Evolutionary conservation across 495 filamentous ascomycete species (phyloP), one percentile per base, ranked within the genome.

Genomic region (Tetracladium marchalianum): DNA sequence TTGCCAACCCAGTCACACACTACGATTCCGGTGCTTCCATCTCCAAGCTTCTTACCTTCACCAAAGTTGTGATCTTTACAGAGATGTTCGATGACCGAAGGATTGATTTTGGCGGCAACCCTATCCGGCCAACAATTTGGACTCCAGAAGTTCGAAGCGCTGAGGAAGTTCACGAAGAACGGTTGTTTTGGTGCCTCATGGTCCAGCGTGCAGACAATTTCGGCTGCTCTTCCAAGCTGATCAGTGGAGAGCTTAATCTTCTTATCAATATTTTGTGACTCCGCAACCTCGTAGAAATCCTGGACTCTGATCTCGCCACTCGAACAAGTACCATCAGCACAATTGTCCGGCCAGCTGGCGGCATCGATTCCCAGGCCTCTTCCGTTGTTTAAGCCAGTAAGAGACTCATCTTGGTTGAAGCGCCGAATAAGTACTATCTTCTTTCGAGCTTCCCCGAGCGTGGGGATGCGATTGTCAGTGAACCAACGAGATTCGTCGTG

Each of bases 1-100:
- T 80, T 65, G 0, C 92, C 92, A 50, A 95, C 90, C 86, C 84
- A 95, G 62, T 98, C 92, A 39, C 81, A 88, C 24, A 97, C 85
- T 19, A 97, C 80, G 44, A 97, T 79, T 17, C 93, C 92, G n/a
- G 90, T 95, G 10, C 76, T 75, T 39, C 83, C 88, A 61, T 94
- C 87, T 10, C 86, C 83, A 15, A 72, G 56, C 18, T 57, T 61
- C 22, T 49, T 67, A 54, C 13, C 62, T 49, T 56, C 71, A 63
- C 54, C 52, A 24, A 63, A 45, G 44, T 69, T 73, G 55, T 92
- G 85, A 12, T 69, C 73, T 56, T 76, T 64, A 53, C 87, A 92
- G 36, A 96, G 62, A 65, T 83, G 86, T 41, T 87, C 80, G 35
- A 86, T 73, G 22, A 86, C 73, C n/a, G 80, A 82, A n/a, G 92